Evolutionary conservation across 1,139 yeast genomes (phyloP), one percentile per base, ranked within the genome.

Genomic region (Nadsonia starkeyi-henricii): DNA sequence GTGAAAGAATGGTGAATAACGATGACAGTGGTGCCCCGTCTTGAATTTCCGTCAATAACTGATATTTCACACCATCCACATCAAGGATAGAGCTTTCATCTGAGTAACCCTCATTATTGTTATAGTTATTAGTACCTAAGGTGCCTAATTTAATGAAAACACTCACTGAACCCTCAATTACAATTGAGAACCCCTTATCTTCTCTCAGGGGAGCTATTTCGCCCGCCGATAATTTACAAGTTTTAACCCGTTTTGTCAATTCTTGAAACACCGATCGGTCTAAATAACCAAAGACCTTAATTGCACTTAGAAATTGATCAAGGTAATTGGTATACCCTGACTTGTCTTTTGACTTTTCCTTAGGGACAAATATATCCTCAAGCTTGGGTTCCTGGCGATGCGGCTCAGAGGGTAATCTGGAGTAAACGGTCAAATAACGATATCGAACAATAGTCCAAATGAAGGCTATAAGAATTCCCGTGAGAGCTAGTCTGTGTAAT

Each of bases 261-360:
- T 89, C 97, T 60, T 89, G 94, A 62, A 91, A 89, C 1, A 91
- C 96, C 1, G 85, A 83, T 51, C 82, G 74, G 56, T 91, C 98
- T 49, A 91, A 69, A 62, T 89, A 89, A 1, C 98, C 98, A 67
- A 91, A 91, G 19, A 91, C 85, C 64, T 86, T 88, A 55, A 91
- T 85, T 0, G 96, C 97, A 49, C 85, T 75, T 46, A 91, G 67
- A 57, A 91, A 91, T 51, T 89, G 95, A 62, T 91, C 96, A 51
- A 91, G 68, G 60, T 88, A 89, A 23, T 78, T 74, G 1, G 73
- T 65, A 42, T 71, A 63, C 9, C 73, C 66, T 4, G 72, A 63
- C 49, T 73, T 71, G 47, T 65, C 68, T n/a, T 56, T 55, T 20
- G 59, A 65, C 20, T 58, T 62, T 21, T 63, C 60, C 2, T 67